Base-by-base conservation (phyloP, 2,329 filamentous ascomycete genomes). In the Botrytis porri region DNA sequence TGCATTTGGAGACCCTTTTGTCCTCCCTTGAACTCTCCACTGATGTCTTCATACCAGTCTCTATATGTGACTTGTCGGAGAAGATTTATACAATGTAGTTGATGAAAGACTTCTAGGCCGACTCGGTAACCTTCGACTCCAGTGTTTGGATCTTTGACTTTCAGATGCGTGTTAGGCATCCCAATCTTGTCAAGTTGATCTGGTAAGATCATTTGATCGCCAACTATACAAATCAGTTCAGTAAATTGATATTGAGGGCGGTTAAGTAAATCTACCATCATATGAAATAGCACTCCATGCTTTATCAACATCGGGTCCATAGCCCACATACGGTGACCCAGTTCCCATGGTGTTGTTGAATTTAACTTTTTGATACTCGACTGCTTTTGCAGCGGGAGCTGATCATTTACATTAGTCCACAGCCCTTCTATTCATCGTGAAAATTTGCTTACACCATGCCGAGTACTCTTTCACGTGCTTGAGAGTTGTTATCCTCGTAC, bases 41-140 rank as follows among this genome's bases (percentile, higher is more conserved):
- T 85, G 7, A 84, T 79, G 9, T 83, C 80, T 63, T 81, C 76
- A 77, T 88, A 88, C 75, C 87, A 85, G 10, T 85, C 84, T 73
- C 83, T 84, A 77, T 86, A 85, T 4, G 84, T 84, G 14, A 85
- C 83, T 76, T 87, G 84, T 20, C 82, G 79, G 2, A 83, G 76
- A 3, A 80, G 75, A 67, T 83, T 81, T 67, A 83, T 78, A 75
- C 82, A 83, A 72, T 83, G 82, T 1, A 83, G 76, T 63, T 82
- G 80, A 70, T 83, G 82, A 72, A 82, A 82, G 4, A 82, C 79
- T 74, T 84, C 82, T 2, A 83, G 85, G 79, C 77, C 88, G 0
- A 88, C 87, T n/a, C 88, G 83, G 76, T 89, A 90, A 0, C 88
- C 88, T 54, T 85, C 84, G 73, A 86, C 83, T 29, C 88, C 88